Evolutionary conservation across 306 rosid species (phyloP), one percentile per base, ranked within the genome.

Genomic region (Prosopis cineraria): DNA sequence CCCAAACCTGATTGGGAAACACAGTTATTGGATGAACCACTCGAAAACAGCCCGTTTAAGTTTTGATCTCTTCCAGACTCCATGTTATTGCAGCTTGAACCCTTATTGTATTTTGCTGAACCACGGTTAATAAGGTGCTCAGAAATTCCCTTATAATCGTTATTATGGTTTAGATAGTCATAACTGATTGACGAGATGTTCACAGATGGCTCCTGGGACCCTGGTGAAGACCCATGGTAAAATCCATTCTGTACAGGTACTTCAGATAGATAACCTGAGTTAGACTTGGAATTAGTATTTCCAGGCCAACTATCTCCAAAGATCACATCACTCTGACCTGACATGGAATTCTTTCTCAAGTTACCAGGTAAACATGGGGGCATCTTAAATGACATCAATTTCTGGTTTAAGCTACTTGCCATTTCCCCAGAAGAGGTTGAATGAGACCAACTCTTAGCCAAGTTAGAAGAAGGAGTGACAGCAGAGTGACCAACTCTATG

Each of bases 251-350:
- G 80, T 66, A 78, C 62, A 25, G 89, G 84, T 73, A 72, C 68
- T 56, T 86, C 97, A 58, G 83, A 77, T 65, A 66, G 88, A 72
- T 83, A 89, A 74, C 80, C 79, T 12, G 72, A 85, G 80, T 79
- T 86, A 70, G 82, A 74, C 73, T 81, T 87, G 63, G 89, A 81
- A 88, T 78, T 88, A 79, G 83, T 68, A 87, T 86, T 84, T 44
- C 71, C 78, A 79, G 87, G 79, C 91, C 96, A 87, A 20, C 79
- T 66, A 75, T 87, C 96, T 79, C 92, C 93, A 56, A 84, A 79
- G 72, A 88, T 64, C 70, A 84, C 88, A 79, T 84, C 86, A 84
- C 86, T 87, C 58, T 84, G 97, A 79, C 82, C 90, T 9, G 94
- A 73, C 70, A 80, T 88, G 77, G 84, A 84, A 88, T 73, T 85